Base-by-base conservation (phyloP, 225 moss, liverwort and hornwort genomes). In the Ulota crispa region DNA sequence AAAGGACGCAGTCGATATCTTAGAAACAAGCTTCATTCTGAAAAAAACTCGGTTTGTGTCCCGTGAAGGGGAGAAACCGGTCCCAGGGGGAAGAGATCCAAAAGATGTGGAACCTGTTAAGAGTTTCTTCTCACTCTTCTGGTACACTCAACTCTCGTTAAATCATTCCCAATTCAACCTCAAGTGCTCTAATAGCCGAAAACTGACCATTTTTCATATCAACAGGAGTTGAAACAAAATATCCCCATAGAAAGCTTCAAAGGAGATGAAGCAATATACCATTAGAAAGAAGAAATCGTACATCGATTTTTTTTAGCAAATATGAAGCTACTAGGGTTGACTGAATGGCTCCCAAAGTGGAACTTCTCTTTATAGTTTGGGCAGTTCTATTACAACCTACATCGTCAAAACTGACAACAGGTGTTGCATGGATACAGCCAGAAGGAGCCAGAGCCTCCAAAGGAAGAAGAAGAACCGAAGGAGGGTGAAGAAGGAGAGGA, bases 1-100 rank as follows among this genome's bases (percentile, higher is more conserved):
- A 14, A 91, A 90, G 65, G 85, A 95, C 72, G 88, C 92, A 39
- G 85, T 98, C 4, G 93, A 98, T 66, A 68, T 94, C 47, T 65
- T 95, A 12, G 95, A 98, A 79, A 95, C 98, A 16, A 98, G 98
- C 80, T 94, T 98, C 71, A 87, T 98, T 66, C 82, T 98, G 26
- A 98, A 94, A 63, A 87, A 92, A 64, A 98, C 98, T 34, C 80
- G 94, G 41, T 95, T 91, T 77, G 88, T 98, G 23, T 95, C 91
- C 0, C 82, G 70, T 59, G 94, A 98, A 81, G 93, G 92, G 32
- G 92, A 92, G 21, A 93, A 84, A 43, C 80, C 88, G 16, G 83
- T 94, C 8, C 86, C 88, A 78, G 88, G 91, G 71, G 89, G 92
- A 27, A 75, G 95, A 78, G 89, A 92, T 59, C 93, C 91, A 23